Percentiles rank a stretch among this genome's conserved stretches.
phyloP scores from a whole-genome alignment of 2,329 filamentous ascomycete genomes.

The Cercospora sesami region DNA sequence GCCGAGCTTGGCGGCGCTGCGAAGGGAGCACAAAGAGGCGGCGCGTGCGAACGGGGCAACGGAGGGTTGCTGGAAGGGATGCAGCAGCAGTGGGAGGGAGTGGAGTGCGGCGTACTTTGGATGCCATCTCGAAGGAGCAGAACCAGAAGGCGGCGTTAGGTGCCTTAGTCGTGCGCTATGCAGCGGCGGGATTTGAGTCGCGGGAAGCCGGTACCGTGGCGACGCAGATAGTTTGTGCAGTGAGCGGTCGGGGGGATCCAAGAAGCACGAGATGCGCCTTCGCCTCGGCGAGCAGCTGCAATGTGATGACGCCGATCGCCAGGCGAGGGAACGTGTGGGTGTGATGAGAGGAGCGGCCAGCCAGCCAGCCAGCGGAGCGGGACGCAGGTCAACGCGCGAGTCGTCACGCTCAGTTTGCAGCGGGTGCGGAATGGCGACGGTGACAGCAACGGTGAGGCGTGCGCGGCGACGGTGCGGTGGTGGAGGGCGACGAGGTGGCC shows the following conservation, averaged over 20 bases:
- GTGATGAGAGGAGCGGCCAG: background rate
- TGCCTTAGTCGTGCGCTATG: conserved; percentile 11
- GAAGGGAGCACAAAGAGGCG: conserved; percentile 5
- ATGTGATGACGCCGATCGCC: conserved; percentile 4
- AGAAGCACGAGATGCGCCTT: conserved; percentile 1
- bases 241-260: background rate
- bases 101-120: conserved; percentile 34
- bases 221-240: conserved; percentile 4
- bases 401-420: background rate
- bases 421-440: background rate
- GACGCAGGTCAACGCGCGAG: background rate
- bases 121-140: conserved; percentile 35
- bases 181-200: conserved; percentile 14
- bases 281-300: conserved; percentile 4
- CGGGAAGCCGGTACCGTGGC: conserved; percentile 14
- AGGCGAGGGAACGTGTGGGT: background rate
- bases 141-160: background rate
- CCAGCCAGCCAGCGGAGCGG: background rate
- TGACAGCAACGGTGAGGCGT: background rate
- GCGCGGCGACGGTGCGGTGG: background rate
- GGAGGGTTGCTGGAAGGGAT: background rate
- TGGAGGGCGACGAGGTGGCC: background rate
- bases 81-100: background rate
- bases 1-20: conserved; percentile 6
- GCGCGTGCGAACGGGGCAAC: conserved; percentile 15